Evolutionary conservation across 1,284 basidiomycete genomes (phyloP).

Genomic region (Moesziomyces globuligerus): DNA sequence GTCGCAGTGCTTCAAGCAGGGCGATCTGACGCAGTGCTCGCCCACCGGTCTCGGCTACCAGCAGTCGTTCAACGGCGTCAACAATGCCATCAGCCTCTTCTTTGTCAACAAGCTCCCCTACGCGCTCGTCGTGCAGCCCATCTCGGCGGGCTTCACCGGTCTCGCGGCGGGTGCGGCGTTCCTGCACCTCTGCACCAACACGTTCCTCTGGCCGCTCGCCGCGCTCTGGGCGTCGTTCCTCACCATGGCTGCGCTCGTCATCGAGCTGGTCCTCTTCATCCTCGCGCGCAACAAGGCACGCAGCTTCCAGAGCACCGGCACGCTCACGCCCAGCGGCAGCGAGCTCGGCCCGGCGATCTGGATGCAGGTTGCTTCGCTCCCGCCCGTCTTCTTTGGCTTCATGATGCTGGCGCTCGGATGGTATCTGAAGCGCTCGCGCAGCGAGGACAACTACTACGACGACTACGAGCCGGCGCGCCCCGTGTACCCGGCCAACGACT

Average conservation of each 20-base stretch:
- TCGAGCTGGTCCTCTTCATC: constrained; percentile 57
- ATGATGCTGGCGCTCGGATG: constrained; percentile 49
- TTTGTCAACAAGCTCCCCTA: constrained; percentile 53
- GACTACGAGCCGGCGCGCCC: constrained; percentile 46
- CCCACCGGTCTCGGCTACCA: constrained; percentile 49
- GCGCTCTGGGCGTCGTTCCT: constrained; percentile 53
- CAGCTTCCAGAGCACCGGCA: constrained; percentile 19
- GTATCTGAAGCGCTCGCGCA: constrained; percentile 41
- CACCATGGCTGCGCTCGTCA: constrained; percentile 48
- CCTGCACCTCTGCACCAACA: constrained; percentile 54
- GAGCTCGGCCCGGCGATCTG: constrained; percentile 54
- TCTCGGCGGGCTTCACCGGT: constrained; percentile 57
- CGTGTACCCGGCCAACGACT: constrained; percentile 26
- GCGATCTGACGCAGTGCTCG: constrained; percentile 16
- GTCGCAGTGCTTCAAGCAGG: constrained; percentile 44
- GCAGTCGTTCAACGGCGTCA: constrained; percentile 26
- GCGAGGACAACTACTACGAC: constrained; percentile 44
- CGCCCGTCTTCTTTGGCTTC: constrained; percentile 54
- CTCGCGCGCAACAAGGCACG: constrained; percentile 38
- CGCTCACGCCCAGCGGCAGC: constrained; percentile 9
- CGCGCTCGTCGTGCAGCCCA: constrained; percentile 58
- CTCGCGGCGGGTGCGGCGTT: constrained; percentile 54
- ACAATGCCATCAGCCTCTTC: constrained; percentile 23
- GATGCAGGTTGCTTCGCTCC: constrained; percentile 58
- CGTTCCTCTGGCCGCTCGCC: constrained; percentile 54